These are phyloP conservation scores for Croton setiger DNA, from an alignment of 441 rosid species.

Conservation along the genomic window DNA sequence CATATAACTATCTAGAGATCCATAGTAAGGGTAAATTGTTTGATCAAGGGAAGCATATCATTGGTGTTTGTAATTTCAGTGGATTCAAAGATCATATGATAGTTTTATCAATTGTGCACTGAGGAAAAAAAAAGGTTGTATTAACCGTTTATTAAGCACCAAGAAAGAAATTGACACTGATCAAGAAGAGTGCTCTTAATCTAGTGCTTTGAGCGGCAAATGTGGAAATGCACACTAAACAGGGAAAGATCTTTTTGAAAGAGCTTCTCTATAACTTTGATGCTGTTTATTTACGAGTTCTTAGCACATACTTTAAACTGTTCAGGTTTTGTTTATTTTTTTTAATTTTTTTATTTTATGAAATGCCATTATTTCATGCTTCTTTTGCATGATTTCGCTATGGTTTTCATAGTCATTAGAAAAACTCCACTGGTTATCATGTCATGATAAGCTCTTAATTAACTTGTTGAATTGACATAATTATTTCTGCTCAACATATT, in stretches of 20 bases:
- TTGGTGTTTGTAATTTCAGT: not conserved
- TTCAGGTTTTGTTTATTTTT: too few species aligned
- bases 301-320: too few species aligned
- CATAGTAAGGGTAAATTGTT: not conserved
- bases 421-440: not conserved
- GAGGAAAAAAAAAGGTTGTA: not conserved
- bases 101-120: not conserved
- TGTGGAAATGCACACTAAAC: not conserved
- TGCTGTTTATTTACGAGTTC: not conserved
- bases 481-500: not conserved
- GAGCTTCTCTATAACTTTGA: not conserved
- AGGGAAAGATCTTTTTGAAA: not conserved
- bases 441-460: not conserved
- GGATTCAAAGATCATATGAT: not conserved
- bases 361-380: not conserved
- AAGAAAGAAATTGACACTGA: not conserved
- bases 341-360: too few species aligned
- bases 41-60: not conserved
- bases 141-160: not conserved
- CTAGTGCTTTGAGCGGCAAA: not conserved
- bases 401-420: not conserved
- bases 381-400: not conserved
- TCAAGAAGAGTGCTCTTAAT: not conserved
- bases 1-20: not conserved
- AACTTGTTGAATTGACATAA: not conserved